These are phyloP conservation scores for Discostella stelligeroides DNA, from an alignment of 108 stramenopile genomes.

Conservation along the genomic window DNA sequence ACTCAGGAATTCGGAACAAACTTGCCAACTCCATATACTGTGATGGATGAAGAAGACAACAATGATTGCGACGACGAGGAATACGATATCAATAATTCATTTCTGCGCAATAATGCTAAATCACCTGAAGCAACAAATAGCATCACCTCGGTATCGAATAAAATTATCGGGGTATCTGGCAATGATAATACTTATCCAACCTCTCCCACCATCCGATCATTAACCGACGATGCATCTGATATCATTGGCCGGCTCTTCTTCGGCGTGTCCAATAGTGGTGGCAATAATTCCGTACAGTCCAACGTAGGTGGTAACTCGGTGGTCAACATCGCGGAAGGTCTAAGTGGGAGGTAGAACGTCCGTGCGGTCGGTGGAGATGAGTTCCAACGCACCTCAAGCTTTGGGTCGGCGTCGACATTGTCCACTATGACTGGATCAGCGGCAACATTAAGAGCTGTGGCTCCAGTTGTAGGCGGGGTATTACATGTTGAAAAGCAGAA, in stretches of 20 bases:
- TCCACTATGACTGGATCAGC: conserved; percentile 18
- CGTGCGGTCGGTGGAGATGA: neutral
- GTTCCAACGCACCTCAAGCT: conserved; percentile 14
- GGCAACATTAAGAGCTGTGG: neutral
- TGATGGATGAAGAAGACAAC: conserved; percentile 36
- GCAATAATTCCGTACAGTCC: neutral
- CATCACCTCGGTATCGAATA: neutral
- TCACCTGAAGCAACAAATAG: neutral
- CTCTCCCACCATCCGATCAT: conserved; percentile 22
- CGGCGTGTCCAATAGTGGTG: conserved; percentile 15
- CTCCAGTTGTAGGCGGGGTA: neutral
- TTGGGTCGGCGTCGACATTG: conserved; percentile 23
- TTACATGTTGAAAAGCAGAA: neutral
- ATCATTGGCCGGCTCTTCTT: conserved; percentile 46
- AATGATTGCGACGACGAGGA: conserved; percentile 2
- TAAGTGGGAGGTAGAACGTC: neutral
- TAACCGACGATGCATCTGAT: conserved; percentile 47
- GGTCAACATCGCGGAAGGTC: neutral
- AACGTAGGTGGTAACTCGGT: too few relatives aligned
- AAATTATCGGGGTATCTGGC: too few relatives aligned
- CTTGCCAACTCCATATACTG: conserved; percentile 45
- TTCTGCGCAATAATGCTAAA: neutral
- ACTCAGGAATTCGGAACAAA: conserved; percentile 49
- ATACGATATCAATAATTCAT: neutral
- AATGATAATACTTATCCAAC: conserved; percentile 9